Conservation (phyloP, 2,329 filamentous ascomycete species). For the Pleurostoma richardsiae region DNA sequence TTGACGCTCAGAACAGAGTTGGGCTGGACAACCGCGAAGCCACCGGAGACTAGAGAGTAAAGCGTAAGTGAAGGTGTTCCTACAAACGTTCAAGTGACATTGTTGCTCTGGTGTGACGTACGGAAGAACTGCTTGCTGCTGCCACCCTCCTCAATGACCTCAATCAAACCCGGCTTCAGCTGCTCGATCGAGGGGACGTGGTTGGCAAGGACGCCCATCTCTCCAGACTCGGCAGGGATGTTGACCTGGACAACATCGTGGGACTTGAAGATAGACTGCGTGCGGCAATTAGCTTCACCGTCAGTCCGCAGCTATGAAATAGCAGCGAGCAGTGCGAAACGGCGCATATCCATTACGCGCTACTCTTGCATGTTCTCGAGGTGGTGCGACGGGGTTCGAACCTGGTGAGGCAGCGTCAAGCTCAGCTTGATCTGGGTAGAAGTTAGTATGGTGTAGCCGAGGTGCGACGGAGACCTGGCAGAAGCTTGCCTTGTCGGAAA, state of each 20-base stretch:
- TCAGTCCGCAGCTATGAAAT: too few species aligned
- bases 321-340: too few species aligned
- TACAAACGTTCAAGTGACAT: neutral
- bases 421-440: constrained; percentile 81
- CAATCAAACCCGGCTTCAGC: constrained; percentile 91
- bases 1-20: constrained; percentile 96
- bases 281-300: constrained; percentile 45
- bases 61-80: too few species aligned
- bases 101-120: constrained; percentile 41
- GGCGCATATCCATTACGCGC: too few species aligned
- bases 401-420: constrained; percentile 96
- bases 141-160: constrained; percentile 91
- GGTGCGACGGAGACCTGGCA: neutral
- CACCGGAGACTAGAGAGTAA: constrained; percentile 71
- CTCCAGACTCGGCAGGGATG: constrained; percentile 94
- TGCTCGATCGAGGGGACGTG: constrained; percentile 99
- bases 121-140: constrained; percentile 95
- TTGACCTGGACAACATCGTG: constrained; percentile 89
- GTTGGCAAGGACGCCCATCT: constrained; percentile 99
- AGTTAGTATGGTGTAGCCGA: constrained; percentile 14
- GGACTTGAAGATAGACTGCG: constrained; percentile 65
- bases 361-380: too few species aligned
- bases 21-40: constrained; percentile 95
- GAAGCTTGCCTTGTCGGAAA: constrained; percentile 68
- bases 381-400: constrained; percentile 44